Evolutionary conservation across 768 basidiomycete genomes (phyloP).

Genomic region (Xanthoconium purpureum): DNA sequence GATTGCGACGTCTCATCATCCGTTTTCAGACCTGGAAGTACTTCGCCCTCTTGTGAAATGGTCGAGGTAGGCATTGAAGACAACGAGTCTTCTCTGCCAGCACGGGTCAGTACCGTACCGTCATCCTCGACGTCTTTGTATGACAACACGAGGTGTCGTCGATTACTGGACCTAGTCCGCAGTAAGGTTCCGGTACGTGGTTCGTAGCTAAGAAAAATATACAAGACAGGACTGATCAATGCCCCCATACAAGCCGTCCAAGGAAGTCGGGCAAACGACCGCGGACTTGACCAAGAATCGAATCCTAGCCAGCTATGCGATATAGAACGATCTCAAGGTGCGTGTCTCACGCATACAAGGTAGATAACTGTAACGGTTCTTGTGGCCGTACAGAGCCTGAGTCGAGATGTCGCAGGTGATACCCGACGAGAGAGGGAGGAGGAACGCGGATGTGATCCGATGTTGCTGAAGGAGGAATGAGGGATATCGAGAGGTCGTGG

Average conservation of each 20-base stretch:
- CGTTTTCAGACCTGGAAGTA: conserved; percentile 59
- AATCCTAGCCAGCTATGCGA: conserved; percentile 86
- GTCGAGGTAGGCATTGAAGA: conserved; percentile 14
- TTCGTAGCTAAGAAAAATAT: too few species aligned
- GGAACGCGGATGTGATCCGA: too few species aligned
- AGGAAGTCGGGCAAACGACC: conserved; percentile 74
- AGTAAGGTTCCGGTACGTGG: conserved; percentile 43
- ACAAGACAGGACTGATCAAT: neutral
- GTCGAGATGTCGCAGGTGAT: too few species aligned
- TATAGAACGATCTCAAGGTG: conserved; percentile 86
- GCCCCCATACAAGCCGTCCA: conserved; percentile 66
- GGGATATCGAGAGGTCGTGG: too few species aligned
- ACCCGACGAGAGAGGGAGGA: too few species aligned
- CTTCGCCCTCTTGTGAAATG: conserved; percentile 71
- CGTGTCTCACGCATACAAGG: neutral
- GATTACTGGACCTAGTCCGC: conserved; percentile 83
- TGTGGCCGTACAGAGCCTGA: too few species aligned
- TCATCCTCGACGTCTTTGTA: conserved; percentile 83
- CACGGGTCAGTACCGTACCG: conserved; percentile 42
- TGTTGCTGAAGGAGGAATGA: too few species aligned
- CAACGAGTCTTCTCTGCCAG: conserved; percentile 13
- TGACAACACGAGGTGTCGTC: conserved; percentile 80
- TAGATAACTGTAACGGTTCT: too few species aligned
- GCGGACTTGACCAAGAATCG: conserved; percentile 73
- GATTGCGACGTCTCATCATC: conserved; percentile 39